phyloP scores from a whole-genome alignment of 176 grass and related monocot genomes.

The Bolboschoenus planiculmis region DNA sequence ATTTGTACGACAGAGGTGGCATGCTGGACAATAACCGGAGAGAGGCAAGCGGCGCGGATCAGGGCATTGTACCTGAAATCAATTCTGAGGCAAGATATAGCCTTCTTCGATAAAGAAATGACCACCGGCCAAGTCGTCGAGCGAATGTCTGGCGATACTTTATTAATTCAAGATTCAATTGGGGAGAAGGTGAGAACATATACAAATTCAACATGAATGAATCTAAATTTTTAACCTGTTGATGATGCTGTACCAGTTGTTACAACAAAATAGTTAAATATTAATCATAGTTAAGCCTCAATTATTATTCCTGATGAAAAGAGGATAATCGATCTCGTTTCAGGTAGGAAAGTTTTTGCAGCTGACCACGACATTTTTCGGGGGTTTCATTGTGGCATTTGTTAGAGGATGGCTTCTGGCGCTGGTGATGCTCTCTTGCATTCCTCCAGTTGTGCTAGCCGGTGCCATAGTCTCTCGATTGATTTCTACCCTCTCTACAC shows the following conservation, averaged over 20 bases:
- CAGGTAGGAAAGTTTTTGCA: constrained; percentile 74
- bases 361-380: constrained; percentile 60
- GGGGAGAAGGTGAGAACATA: constrained; percentile 34
- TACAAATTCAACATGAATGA: neutral
- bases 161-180: constrained; percentile 39
- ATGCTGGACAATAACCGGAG: constrained; percentile 41
- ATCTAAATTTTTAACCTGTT: neutral
- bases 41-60: constrained; percentile 36
- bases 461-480: constrained; percentile 35
- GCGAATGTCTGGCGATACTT: constrained; percentile 35
- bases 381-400: constrained; percentile 69
- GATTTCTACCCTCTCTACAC: constrained; percentile 43
- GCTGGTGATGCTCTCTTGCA: constrained; percentile 69
- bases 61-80: constrained; percentile 31
- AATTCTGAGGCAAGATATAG: constrained; percentile 42
- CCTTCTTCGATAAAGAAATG: constrained; percentile 39
- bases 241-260: neutral
- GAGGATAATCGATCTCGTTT: neutral
- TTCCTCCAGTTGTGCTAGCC: constrained; percentile 40
- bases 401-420: constrained; percentile 75
- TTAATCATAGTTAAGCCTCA: neutral
- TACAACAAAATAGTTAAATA: neutral
- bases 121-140: constrained; percentile 33
- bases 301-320: neutral
- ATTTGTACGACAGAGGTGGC: constrained; percentile 25